These are phyloP conservation scores for Thalassiosira pacifica DNA, from an alignment of 352 stramenopile genomes.

Conservation along the genomic window DNA sequence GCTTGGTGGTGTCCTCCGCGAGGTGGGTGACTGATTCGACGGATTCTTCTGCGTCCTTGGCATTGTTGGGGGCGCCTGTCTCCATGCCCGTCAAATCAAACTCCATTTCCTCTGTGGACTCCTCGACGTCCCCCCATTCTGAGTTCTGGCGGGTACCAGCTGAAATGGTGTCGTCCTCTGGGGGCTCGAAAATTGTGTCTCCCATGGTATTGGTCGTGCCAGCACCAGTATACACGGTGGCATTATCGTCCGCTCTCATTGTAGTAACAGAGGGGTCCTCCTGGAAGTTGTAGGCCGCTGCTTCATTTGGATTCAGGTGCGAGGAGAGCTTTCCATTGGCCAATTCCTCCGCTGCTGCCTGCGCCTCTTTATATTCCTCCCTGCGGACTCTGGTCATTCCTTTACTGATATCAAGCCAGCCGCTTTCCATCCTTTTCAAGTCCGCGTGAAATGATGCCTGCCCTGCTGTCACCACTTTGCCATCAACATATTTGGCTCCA, in stretches of 20 bases:
- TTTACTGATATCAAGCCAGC: background rate
- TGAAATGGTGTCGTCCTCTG: background rate
- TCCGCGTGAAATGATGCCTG: slow-evolving; percentile 7
- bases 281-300: slow-evolving; percentile 5
- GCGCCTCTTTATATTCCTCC: background rate
- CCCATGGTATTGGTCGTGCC: background rate
- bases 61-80: background rate
- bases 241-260: background rate
- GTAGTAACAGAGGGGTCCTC: background rate
- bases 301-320: too few relatives aligned
- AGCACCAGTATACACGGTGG: background rate
- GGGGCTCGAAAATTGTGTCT: background rate
- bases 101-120: background rate
- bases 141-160: background rate
- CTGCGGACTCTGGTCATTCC: background rate
- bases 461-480: background rate
- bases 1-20: background rate
- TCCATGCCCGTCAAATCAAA: background rate
- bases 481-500: background rate
- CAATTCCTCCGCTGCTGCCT: background rate
- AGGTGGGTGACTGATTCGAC: background rate
- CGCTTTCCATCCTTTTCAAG: too few relatives aligned
- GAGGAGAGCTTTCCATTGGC: background rate
- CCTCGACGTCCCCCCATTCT: background rate
- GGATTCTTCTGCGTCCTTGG: background rate